A percentile compares a stretch with the other conserved stretches of the same genome.
phyloP scores from a whole-genome alignment of 2,329 filamentous ascomycete species.

The Stagonosporopsis rhizophila region DNA sequence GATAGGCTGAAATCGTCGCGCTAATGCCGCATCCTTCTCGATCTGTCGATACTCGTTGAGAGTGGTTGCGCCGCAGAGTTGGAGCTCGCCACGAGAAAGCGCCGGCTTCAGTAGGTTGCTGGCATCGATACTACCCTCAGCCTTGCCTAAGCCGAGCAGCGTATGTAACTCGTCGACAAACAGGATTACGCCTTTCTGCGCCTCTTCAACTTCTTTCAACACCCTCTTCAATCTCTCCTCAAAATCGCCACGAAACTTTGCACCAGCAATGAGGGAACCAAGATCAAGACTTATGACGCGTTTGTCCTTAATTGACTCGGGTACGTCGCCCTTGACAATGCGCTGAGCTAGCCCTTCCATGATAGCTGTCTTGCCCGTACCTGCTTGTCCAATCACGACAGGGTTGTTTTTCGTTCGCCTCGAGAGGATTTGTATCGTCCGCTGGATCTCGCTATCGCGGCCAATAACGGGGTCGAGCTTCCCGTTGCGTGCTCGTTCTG shows the following conservation, averaged over 20 bases:
- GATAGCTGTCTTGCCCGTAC: slow-evolving; percentile 93
- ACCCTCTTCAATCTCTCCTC: slow-evolving; percentile 93
- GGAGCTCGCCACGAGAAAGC: slow-evolving; percentile 87
- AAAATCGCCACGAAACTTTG: slow-evolving; percentile 95
- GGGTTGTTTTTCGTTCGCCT: slow-evolving; percentile 95
- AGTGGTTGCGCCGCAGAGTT: slow-evolving; percentile 95
- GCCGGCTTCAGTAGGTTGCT: slow-evolving; percentile 94
- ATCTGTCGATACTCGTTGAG: slow-evolving; percentile 90
- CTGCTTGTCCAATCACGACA: slow-evolving; percentile 88
- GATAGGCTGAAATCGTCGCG: slow-evolving; percentile 92
- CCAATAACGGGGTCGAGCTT: slow-evolving; percentile 97
- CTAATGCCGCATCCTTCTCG: slow-evolving; percentile 94
- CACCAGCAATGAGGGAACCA: slow-evolving; percentile 91
- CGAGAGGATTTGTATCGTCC: slow-evolving; percentile 93
- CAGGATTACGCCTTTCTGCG: slow-evolving; percentile 86
- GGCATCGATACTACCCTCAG: slow-evolving; percentile 94
- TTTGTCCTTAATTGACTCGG: slow-evolving; percentile 95
- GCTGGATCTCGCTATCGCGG: slow-evolving; percentile 86
- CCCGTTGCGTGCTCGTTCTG: slow-evolving; percentile 80
- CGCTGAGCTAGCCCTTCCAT: slow-evolving; percentile 88
- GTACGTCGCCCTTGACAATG: slow-evolving; percentile 91
- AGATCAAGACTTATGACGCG: slow-evolving; percentile 86
- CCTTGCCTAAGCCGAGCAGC: slow-evolving; percentile 88
- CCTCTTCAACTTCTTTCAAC: slow-evolving; percentile 87
- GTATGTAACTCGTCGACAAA: slow-evolving; percentile 97